Conservation (phyloP, 2,329 filamentous ascomycete genomes). For the Fonsecaea multimorphosa region DNA sequence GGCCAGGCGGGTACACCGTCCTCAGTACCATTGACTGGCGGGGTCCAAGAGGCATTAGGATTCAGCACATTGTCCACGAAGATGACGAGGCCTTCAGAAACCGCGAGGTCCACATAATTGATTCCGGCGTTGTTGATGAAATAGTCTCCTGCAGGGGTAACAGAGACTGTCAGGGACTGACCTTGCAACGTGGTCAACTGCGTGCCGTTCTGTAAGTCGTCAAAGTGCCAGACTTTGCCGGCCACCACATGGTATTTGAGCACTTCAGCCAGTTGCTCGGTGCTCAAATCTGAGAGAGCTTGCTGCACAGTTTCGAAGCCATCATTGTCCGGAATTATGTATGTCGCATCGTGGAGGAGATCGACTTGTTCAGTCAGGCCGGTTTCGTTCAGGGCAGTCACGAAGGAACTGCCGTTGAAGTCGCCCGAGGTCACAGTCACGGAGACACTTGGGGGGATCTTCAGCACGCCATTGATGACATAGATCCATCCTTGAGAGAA, state of each 20-base stretch:
- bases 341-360: constrained; percentile 24
- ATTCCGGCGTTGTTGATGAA: constrained; percentile 28
- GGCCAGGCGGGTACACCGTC: constrained; percentile 27
- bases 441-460: constrained; percentile 16
- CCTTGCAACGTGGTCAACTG: constrained; percentile 29
- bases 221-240: constrained; percentile 19
- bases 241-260: constrained; percentile 30
- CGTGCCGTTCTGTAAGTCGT: constrained; percentile 18
- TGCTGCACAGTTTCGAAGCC: constrained; percentile 20
- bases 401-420: constrained; percentile 30
- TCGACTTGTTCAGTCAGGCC: constrained; percentile 27
- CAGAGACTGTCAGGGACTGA: constrained; percentile 19
- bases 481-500: constrained; percentile 26
- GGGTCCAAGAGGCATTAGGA: constrained; percentile 17
- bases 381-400: constrained; percentile 21
- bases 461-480: constrained; percentile 19
- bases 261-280: constrained; percentile 20
- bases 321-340: constrained; percentile 21
- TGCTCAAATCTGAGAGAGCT: constrained; percentile 24
- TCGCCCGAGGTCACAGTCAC: constrained; percentile 17
- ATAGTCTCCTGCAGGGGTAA: constrained; percentile 17
- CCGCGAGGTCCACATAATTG: constrained; percentile 23
- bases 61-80: constrained; percentile 33
- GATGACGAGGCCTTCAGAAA: constrained; percentile 20
- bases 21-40: constrained; percentile 19